Evolutionary conservation across 2,329 filamentous ascomycete species (phyloP), one percentile per base, ranked within the genome.

Genomic region (Iodosphaeria phyllophila): DNA sequence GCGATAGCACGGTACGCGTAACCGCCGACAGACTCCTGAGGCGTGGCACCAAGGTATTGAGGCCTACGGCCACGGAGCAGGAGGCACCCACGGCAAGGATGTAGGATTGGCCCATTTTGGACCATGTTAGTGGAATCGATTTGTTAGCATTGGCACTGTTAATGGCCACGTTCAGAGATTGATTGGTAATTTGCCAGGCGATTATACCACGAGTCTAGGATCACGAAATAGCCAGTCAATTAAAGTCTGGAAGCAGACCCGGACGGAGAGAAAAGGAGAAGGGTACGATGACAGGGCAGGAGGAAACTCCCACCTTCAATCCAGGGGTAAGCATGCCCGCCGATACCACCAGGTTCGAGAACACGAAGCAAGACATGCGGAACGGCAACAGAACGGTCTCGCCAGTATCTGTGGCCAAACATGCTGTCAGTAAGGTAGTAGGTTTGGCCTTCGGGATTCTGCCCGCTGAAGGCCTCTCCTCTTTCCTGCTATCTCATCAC

Each of bases 121-220:
- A 67, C 30, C 70, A 75, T 12, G 78, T 77, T 33, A 95, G 65
- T 1, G 86, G 82, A 3, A 82, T 84, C 19, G 83, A 92, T 52
- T 98, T 98, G 65, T 98, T 98, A 34, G 86, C 82, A 50, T 98
- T 98, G 44, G 86, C 79, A 47, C 72, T 83, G 64, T 98, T 98
- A 62, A 98, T 86, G 37, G 82, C 86, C 15, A 98, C 89, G 48
- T 98, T 98, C 40, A 98, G 74, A 8, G 84, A 93, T 57, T 98
- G 89, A 54, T 98, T 98, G 37, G 78, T 70, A 30, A 93, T 70
- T 54, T 98, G 89, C 89, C 89, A 98, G 36, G 75, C 74, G 18
- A 95, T 61, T 5, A 82, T 93, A 26, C 86, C 89, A 20, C 66
- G 64, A 22, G 75, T 92, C 63, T 77, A 35, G 15, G 11, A 20